Evolutionary conservation across 192 early-diverging fungal genomes (phyloP), one percentile per base, ranked within the genome.

Genomic region (Linnemannia hyalina): DNA sequence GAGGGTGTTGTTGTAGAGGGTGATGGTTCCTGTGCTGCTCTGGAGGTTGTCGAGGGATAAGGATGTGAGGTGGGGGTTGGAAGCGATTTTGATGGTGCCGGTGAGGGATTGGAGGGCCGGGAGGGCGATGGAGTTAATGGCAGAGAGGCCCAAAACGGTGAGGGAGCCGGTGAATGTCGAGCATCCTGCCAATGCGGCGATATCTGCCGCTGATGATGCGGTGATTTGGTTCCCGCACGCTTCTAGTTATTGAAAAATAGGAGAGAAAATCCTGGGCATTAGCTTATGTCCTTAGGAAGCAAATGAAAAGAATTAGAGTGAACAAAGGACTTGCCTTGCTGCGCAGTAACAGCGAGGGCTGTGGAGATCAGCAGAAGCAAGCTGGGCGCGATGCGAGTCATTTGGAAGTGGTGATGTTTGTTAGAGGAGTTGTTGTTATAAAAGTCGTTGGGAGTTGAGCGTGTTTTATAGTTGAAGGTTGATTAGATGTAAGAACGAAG

Each of bases 1-100:
- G 40, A 88, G 83, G 55, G 92, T 93, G 86, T 93, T 93, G 88
- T 93, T 93, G 68, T 82, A 83, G 32, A 92, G 60, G 55, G 89
- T 87, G 75, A 93, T 86, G 54, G 87, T 79, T 10, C 88, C 88
- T 10, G 77, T 76, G 41, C 78, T 73, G 16, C 68, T 68, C 36
- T 82, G 41, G 38, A 89, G 84, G 10, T 54, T 55, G 18, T 85
- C 68, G 9, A 89, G 63, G 1, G 74, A 26, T 29, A 89, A 42
- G 1, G 57, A 69, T 3, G 80, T 78, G 26, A 89, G 71, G 49
- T 73, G 70, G 3, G 78, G 42, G 60, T 81, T 80, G 35, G 83
- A 86, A 1, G 65, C 32, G 49, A 86, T 68, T 44, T 57, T 73
- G 75, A 86, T 80, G 52, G 83, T 46, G 0, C 79, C 79, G 0